Conservation (phyloP, 2,329 filamentous ascomycete species). For the Diplodia corticola region DNA sequence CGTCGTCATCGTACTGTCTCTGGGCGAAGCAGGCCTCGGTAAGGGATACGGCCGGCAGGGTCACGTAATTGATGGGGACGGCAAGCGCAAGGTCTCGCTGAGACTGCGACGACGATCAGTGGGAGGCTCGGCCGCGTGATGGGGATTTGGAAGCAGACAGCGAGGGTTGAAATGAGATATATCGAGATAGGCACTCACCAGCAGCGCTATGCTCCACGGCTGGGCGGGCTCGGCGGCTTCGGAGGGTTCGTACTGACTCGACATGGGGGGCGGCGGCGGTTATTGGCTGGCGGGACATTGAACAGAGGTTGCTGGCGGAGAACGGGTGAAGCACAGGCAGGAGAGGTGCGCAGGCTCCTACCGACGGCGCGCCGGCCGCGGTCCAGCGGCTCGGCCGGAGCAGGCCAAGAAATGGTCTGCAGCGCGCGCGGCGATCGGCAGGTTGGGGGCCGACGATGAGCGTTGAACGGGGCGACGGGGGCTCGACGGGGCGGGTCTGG, state of each 20-base stretch:
- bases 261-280: not conserved
- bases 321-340: slow-evolving; percentile 14
- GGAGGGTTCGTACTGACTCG: slow-evolving; percentile 26
- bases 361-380: slow-evolving; percentile 10
- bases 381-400: slow-evolving; percentile 11
- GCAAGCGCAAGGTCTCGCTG: slow-evolving; percentile 61
- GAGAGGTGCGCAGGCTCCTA: not conserved
- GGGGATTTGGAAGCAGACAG: not conserved
- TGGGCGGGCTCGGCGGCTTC: slow-evolving; percentile 22
- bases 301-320: not conserved
- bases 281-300: slow-evolving; percentile 7
- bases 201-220: slow-evolving; percentile 27
- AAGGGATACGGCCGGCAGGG: slow-evolving; percentile 57
- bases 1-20: slow-evolving; percentile 54
- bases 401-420: slow-evolving; percentile 5
- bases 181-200: slow-evolving; percentile 25
- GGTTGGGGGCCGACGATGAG: slow-evolving; percentile 12
- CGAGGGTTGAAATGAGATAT: not conserved
- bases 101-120: slow-evolving; percentile 45
- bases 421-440: not conserved
- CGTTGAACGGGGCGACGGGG: slow-evolving; percentile 16
- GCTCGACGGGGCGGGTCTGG: not conserved
- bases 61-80: slow-evolving; percentile 64
- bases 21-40: slow-evolving; percentile 60
- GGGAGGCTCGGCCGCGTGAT: not conserved